Conservation (phyloP, 2,329 filamentous ascomycete species). For the Fusarium anguioides region DNA sequence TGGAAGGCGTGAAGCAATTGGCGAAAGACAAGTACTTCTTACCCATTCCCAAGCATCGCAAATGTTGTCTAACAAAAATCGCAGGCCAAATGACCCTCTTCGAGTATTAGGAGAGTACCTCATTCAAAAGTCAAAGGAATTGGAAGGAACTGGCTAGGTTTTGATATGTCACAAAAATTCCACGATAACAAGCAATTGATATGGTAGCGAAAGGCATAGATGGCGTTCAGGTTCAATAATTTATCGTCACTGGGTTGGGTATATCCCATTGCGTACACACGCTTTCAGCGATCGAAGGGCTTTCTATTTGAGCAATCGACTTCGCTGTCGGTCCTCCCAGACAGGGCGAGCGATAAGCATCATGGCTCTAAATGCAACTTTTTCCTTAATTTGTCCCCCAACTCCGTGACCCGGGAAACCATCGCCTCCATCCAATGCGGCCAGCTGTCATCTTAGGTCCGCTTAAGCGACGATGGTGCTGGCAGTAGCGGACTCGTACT, state of each 20-base stretch:
- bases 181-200: slow-evolving; percentile 7
- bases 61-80: slow-evolving; percentile 20
- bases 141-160: slow-evolving; percentile 58
- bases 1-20: slow-evolving; percentile 80
- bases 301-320: slow-evolving; percentile 51
- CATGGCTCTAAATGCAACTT: slow-evolving; percentile 60
- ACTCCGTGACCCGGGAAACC: slow-evolving; percentile 58
- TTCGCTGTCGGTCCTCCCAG: slow-evolving; percentile 48
- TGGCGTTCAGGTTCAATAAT: slow-evolving; percentile 43
- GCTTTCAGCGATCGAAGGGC: slow-evolving; percentile 49
- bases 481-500: slow-evolving; percentile 98
- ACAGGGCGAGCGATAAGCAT: slow-evolving; percentile 54
- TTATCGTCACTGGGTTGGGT: slow-evolving; percentile 41
- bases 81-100: slow-evolving; percentile 73
- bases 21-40: slow-evolving; percentile 76
- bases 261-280: slow-evolving; percentile 45
- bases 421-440: slow-evolving; percentile 46
- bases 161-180: slow-evolving; percentile 1
- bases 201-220: slow-evolving; percentile 29
- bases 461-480: slow-evolving; percentile 91
- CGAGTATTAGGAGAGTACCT: slow-evolving; percentile 77
- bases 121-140: slow-evolving; percentile 73
- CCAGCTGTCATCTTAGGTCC: slow-evolving; percentile 35
- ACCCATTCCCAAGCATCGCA: not conserved
- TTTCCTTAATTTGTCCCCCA: slow-evolving; percentile 55